A percentile compares a stretch with the other conserved stretches of the same genome.
Evolutionary conservation across 768 basidiomycete genomes (phyloP).

Genomic region (Hericium rajendrae): DNA sequence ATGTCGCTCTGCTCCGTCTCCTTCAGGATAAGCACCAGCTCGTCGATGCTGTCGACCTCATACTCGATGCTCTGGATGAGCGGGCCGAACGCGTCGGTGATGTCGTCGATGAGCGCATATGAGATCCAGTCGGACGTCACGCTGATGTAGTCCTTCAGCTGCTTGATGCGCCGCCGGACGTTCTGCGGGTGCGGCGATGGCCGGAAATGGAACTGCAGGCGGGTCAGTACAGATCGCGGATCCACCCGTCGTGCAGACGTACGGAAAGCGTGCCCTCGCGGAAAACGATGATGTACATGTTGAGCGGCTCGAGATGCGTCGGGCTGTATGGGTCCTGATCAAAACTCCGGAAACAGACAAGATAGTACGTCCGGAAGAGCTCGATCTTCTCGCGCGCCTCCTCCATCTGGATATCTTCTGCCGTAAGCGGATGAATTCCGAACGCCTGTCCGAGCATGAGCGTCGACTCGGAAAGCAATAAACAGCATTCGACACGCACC

Average conservation of each 20-base stretch:
- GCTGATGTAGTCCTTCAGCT: constrained; percentile 96
- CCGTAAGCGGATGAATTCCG: constrained; percentile 93
- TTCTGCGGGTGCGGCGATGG: constrained; percentile 97
- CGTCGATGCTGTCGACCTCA: constrained; percentile 98
- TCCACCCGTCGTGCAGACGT: constrained; percentile 22
- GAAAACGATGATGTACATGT: constrained; percentile 99
- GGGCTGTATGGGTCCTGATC: constrained; percentile 98
- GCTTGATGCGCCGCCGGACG: constrained; percentile 95
- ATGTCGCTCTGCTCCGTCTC: constrained; percentile 97
- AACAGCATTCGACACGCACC: constrained; percentile 30
- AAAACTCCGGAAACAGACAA: constrained; percentile 98
- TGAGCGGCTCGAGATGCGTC: constrained; percentile 93
- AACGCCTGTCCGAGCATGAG: constrained; percentile 61
- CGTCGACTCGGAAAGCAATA: background rate
- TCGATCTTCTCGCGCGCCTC: constrained; percentile 99
- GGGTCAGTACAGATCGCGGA: background rate
- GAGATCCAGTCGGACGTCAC: constrained; percentile 99
- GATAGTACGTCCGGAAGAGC: constrained; percentile 95
- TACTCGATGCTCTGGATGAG: constrained; percentile 98
- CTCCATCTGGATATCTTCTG: constrained; percentile 99
- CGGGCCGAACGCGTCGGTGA: constrained; percentile 98
- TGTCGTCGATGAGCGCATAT: constrained; percentile 98
- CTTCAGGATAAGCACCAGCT: constrained; percentile 93
- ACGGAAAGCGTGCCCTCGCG: constrained; percentile 93
- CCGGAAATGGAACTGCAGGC: constrained; percentile 83